Conservation (phyloP, 2,329 filamentous ascomycete species). For the Claviceps quebecensis region DNA sequence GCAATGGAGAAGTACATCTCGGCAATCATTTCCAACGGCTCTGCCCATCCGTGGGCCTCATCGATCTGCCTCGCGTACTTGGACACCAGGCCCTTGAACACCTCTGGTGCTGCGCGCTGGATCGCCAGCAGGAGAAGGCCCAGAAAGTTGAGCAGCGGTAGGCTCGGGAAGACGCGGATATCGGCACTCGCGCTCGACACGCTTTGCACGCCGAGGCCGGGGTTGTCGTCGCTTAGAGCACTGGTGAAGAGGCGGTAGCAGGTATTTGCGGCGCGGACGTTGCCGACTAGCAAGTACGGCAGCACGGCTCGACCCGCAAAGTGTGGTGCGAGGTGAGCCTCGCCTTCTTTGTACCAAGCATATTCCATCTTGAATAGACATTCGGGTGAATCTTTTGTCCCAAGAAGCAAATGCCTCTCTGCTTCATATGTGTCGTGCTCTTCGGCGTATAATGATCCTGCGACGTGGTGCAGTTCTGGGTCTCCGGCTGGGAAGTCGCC, state of each 20-base stretch:
- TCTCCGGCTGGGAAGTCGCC: constrained; percentile 85
- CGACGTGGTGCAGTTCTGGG: constrained; percentile 86
- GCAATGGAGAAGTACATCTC: constrained; percentile 96
- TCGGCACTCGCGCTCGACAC: constrained; percentile 64
- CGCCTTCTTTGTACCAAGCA: constrained; percentile 82
- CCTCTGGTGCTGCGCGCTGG: constrained; percentile 61
- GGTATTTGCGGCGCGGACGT: constrained; percentile 76
- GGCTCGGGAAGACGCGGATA: constrained; percentile 68
- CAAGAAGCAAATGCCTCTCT: constrained; percentile 76
- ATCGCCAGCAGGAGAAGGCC: constrained; percentile 71
- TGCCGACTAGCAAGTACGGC: constrained; percentile 81
- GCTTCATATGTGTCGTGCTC: constrained; percentile 89
- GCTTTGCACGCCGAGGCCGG: constrained; percentile 58
- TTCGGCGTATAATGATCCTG: constrained; percentile 77
- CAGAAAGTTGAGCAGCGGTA: constrained; percentile 93
- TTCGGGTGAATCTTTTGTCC: constrained; percentile 77
- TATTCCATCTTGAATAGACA: constrained; percentile 76
- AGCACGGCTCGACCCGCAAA: constrained; percentile 80
- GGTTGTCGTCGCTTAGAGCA: constrained; percentile 25
- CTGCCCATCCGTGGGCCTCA: constrained; percentile 66
- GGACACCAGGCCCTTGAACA: constrained; percentile 67
- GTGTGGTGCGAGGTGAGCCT: constrained; percentile 71
- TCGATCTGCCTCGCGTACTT: constrained; percentile 71
- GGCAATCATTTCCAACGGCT: constrained; percentile 70
- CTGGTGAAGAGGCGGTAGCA: constrained; percentile 53